Percentiles rank a stretch among this genome's conserved stretches.
Evolutionary conservation across 2,329 filamentous ascomycete species (phyloP).

Genomic region (Daldinia sp.): DNA sequence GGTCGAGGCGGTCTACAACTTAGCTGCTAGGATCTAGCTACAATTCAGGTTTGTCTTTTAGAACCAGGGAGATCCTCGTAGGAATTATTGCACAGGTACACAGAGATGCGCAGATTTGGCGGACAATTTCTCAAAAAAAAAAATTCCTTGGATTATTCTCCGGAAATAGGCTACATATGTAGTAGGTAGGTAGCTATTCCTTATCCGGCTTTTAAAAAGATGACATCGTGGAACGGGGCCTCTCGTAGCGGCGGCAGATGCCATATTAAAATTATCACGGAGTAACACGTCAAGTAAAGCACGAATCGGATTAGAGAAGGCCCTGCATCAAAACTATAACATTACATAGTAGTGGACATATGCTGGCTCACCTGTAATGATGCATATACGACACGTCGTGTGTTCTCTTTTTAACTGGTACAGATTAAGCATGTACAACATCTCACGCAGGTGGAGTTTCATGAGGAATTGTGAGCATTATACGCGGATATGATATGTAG

Average conservation of each 20-base stretch:
- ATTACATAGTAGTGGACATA: constrained; percentile 1
- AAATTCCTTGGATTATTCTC: constrained; percentile 10
- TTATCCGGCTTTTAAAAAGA: constrained; percentile 6
- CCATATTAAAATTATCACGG: constrained; percentile 13
- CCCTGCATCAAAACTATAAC: constrained; percentile 3
- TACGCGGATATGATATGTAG: not conserved
- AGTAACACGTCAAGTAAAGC: constrained; percentile 17
- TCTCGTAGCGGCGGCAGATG: constrained; percentile 14
- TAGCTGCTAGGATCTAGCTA: not conserved
- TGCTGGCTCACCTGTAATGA: constrained; percentile 29
- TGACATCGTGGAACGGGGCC: constrained; percentile 14
- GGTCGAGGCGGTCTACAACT: constrained; percentile 19
- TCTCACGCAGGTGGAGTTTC: not conserved
- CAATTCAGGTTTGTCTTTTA: constrained; percentile 12
- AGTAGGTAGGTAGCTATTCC: constrained; percentile 9
- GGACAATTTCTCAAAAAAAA: constrained; percentile 9
- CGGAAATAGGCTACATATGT: constrained; percentile 1
- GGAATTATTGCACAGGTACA: not conserved
- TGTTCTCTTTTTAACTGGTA: constrained; percentile 15
- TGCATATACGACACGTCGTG: constrained; percentile 50
- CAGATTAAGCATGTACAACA: constrained; percentile 11
- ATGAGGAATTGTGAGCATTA: not conserved
- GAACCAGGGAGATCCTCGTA: constrained; percentile 9
- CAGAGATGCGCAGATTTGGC: not conserved
- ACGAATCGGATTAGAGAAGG: constrained; percentile 19